These are phyloP conservation scores for Quercus mongolica DNA, from an alignment of 306 rosid species.

Conservation along the genomic window DNA sequence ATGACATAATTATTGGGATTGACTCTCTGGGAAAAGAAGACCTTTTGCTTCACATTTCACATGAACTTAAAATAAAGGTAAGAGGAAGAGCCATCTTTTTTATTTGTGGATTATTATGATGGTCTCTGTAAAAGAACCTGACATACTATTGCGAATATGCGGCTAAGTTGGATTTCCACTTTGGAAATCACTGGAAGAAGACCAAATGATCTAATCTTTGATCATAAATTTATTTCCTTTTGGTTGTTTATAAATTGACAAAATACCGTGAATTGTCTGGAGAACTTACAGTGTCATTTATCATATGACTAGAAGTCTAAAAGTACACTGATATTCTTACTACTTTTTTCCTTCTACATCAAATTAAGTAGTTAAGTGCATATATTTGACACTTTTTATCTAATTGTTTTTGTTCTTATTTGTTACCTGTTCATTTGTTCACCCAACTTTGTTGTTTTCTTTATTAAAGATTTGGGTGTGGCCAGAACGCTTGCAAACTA, in stretches of 20 bases:
- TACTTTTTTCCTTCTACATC: neutral
- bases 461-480: conserved; percentile 69
- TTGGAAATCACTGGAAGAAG: neutral
- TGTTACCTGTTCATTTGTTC: conserved; percentile 5
- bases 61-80: conserved; percentile 58
- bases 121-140: neutral
- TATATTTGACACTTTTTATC: neutral
- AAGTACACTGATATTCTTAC: neutral
- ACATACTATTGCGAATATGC: neutral
- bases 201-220: neutral
- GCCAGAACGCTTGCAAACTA: conserved; percentile 77
- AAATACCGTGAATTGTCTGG: neutral
- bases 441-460: conserved; percentile 14
- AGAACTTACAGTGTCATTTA: neutral
- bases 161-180: neutral
- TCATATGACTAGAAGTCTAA: neutral
- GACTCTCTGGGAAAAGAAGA: conserved; percentile 72
- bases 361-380: neutral
- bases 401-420: neutral
- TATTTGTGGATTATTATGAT: neutral
- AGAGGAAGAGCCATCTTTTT: neutral
- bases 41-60: conserved; percentile 55
- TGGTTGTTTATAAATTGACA: neutral
- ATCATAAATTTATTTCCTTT: neutral
- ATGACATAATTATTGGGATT: conserved; percentile 63